Base-by-base conservation (phyloP, 768 basidiomycete genomes). In the Calocybe indica region DNA sequence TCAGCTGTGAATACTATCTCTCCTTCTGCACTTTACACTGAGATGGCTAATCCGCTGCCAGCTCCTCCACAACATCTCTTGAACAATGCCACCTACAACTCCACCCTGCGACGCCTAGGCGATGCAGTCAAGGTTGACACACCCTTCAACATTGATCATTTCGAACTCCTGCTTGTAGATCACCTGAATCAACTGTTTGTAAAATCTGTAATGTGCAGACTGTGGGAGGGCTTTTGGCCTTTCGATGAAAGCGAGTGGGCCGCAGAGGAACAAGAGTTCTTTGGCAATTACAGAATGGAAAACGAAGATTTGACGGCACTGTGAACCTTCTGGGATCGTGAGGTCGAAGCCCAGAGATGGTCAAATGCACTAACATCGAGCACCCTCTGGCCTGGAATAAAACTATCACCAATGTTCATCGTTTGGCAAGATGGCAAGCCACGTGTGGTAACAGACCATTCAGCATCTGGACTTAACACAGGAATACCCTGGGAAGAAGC, bases 201-300 rank as follows among this genome's bases (percentile, higher is more conserved):
- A 0, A 4, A 40, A 0, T 73, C 65, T 0, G 63, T 73, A 0
- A 52, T 54, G 7, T 5, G 22, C 0, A 60, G 65, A 0, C 49
- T 75, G 0, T 41, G 53, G 0, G 47, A 67, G 0, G 73, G 73
- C 1, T 74, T 75, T 46, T 74, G 70, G 72, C 72, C 71, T 0
- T 68, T 40, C n/a, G 38, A 40, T n/a, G n/a, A n/a, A n/a, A 28
- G 38, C 2, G 38, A 40, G 7, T 40, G 38, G 38, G 10, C 29
- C 5, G 14, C 33, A 1, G 31, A 51, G 9, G 3, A 41, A 2
- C 9, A 14, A 11, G 49, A 46, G 1, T 7, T 36, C 7, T 3
- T 29, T 1, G 14, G 35, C 6, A 51, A 50, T 12, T 51, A 47
- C 38, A 22, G 31, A 7, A 30, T 42, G 2, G 29, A 43, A 7